A percentile compares a stretch with the other conserved stretches of the same genome.
phyloP scores from a whole-genome alignment of 164 flowering plant genomes.

The Magnolia changhungtana region DNA sequence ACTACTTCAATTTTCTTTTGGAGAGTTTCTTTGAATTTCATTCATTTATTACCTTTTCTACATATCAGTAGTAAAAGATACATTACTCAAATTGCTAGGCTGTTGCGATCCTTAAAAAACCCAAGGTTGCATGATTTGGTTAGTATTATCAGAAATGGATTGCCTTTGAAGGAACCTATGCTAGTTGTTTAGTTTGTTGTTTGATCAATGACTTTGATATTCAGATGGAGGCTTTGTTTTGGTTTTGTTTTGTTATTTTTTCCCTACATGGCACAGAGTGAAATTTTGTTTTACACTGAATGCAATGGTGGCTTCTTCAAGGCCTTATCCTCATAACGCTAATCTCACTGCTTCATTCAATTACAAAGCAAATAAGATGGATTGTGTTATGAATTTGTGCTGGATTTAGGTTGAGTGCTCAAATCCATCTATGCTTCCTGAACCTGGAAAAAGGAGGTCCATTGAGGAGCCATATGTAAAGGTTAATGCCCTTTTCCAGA shows the following conservation, averaged over 20 bases:
- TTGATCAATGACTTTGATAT: slow-evolving; percentile 1
- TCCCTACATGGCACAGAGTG: neutral
- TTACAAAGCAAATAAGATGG: neutral
- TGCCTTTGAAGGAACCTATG: neutral
- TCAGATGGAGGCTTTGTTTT: neutral
- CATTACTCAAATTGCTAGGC: neutral
- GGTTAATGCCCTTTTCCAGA: slow-evolving; percentile 36
- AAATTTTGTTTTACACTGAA: neutral
- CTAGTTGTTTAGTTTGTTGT: neutral
- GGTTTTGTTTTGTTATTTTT: neutral
- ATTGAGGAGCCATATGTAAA: slow-evolving; percentile 92
- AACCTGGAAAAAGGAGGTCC: slow-evolving; percentile 73
- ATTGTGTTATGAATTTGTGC: slow-evolving; percentile 1
- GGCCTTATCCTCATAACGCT: neutral
- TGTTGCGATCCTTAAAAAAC: neutral
- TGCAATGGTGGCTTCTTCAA: neutral
- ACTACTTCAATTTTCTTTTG: too few species aligned
- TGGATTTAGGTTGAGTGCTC: slow-evolving; percentile 83
- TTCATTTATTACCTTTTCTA: neutral
- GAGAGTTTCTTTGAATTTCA: too few species aligned
- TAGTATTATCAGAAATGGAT: neutral
- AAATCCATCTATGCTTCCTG: slow-evolving; percentile 92
- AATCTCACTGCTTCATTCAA: neutral
- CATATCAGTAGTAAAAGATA: neutral
- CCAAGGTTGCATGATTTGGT: neutral